Percentiles rank a stretch among this genome's conserved stretches.
phyloP scores from a whole-genome alignment of 2,329 filamentous ascomycete species.

The Aspergillus ibericus region DNA sequence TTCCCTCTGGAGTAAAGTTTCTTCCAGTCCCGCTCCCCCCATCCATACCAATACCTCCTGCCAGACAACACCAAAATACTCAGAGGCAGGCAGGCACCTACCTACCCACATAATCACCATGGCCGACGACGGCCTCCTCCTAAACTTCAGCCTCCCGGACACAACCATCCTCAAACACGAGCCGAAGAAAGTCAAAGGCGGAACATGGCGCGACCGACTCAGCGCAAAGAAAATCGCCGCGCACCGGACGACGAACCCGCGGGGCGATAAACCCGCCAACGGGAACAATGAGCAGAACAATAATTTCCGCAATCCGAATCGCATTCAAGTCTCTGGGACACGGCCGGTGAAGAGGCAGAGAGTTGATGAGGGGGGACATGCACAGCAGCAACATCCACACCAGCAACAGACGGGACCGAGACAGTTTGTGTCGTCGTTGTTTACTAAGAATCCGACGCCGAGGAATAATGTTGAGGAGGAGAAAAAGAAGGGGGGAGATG shows the following conservation, averaged over 20 bases:
- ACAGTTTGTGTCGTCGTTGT: slow-evolving; percentile 84
- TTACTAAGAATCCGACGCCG: slow-evolving; percentile 81
- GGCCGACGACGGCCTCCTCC: slow-evolving; percentile 91
- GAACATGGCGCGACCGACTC: slow-evolving; percentile 87
- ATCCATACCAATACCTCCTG: neutral
- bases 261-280: slow-evolving; percentile 14
- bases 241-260: slow-evolving; percentile 50
- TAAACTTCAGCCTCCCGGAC: slow-evolving; percentile 83
- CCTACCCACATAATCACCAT: slow-evolving; percentile 49
- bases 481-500: slow-evolving; percentile 36
- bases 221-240: slow-evolving; percentile 70
- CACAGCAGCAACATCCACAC: slow-evolving; percentile 19
- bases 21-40: neutral
- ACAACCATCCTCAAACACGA: slow-evolving; percentile 61
- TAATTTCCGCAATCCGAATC: slow-evolving; percentile 35
- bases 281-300: slow-evolving; percentile 12
- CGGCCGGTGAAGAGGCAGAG: slow-evolving; percentile 44
- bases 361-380: slow-evolving; percentile 25
- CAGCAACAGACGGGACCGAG: slow-evolving; percentile 43
- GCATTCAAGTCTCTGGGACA: slow-evolving; percentile 29
- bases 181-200: slow-evolving; percentile 71
- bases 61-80: neutral
- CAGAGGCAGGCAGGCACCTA: slow-evolving; percentile 5
- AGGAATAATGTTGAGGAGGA: slow-evolving; percentile 53
- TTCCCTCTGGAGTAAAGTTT: slow-evolving; percentile 26